Conservation (phyloP, 208 protist genomes). For the Leptomonas pyrrhocoris region DNA sequence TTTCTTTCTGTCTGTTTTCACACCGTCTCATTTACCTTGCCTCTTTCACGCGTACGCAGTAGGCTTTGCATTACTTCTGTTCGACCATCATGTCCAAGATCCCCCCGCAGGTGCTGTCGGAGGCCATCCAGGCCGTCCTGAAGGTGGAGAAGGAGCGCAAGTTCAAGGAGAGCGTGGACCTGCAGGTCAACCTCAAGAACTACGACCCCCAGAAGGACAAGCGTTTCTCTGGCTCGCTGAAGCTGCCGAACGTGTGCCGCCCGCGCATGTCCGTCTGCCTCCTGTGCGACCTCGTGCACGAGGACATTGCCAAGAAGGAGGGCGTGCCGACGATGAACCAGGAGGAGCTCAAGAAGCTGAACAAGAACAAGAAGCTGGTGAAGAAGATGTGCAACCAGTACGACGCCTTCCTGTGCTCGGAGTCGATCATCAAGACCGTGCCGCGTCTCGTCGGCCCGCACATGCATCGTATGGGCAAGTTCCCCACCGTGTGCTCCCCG, state of each 20-base stretch:
- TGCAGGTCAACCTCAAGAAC: conserved; percentile 99
- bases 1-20: neutral
- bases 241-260: conserved; percentile 95
- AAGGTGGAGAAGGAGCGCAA: conserved; percentile 88
- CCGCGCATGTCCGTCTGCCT: conserved; percentile 96
- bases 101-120: conserved; percentile 67
- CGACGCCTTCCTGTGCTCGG: conserved; percentile 97
- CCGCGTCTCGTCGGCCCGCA: conserved; percentile 95
- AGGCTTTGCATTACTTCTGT: conserved; percentile 14
- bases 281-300: conserved; percentile 96
- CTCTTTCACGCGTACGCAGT: neutral
- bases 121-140: conserved; percentile 87
- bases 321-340: conserved; percentile 95
- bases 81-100: conserved; percentile 93
- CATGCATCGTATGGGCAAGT: conserved; percentile 99
- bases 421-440: conserved; percentile 98
- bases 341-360: conserved; percentile 99
- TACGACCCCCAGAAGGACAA: conserved; percentile 99
- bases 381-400: conserved; percentile 99
- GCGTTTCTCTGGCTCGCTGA: conserved; percentile 98
- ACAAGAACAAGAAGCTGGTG: conserved; percentile 99
- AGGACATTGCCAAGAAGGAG: conserved; percentile 94
- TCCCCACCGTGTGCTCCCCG: conserved; percentile 96
- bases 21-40: neutral
- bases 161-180: conserved; percentile 99